Evolutionary conservation across 1,284 basidiomycete genomes (phyloP), one percentile per base, ranked within the genome.

Genomic region (Pseudozyma hubeiensis): DNA sequence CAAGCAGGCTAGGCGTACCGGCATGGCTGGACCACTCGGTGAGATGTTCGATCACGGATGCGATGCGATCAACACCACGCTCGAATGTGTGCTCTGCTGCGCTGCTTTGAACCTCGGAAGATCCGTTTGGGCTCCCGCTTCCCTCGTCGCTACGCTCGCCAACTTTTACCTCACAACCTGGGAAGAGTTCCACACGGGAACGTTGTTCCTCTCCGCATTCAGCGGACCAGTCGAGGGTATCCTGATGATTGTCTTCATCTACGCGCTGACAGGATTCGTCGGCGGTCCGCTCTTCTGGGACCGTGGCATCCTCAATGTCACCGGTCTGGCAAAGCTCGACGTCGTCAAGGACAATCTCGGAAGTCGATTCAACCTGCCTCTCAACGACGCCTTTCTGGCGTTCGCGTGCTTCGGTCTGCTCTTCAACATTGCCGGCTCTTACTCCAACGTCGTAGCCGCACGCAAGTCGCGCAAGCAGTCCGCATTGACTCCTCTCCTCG

Each of bases 211-310:
- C 39, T 82, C 93, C n/a, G 90, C 91, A 31, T 97, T 97, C 85
- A 96, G 93, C 9, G 96, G 96, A 0, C 96, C 96, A 0, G 93
- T 98, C 2, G 96, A 98, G 85, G 96, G 96, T 9, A 97, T 99
- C 78, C 86, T 99, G 51, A 89, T 98, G 85, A 91, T 98, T 64
- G 88, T 91, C 31, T 84, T 80, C 11, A 90, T 98, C 63, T 98
- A 92, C 85, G 77, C 90, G 29, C 86, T 97, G 58, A 92, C 92
- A 11, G 94, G 57, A 3, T 41, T 61, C 2, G 55, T 70, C 10
- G 73, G 76, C 13, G 79, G 64, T 48, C 84, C 93, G 3, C 85
- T 88, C 2, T 91, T 97, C 84, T 98, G 95, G 94, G 92, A 94
- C 75, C 88, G 88, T 17, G 88, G 88, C 19, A 85, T 93, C 58